Base-by-base conservation (phyloP, 108 stramenopile genomes). In the Cylindrotheca fusiformis region DNA sequence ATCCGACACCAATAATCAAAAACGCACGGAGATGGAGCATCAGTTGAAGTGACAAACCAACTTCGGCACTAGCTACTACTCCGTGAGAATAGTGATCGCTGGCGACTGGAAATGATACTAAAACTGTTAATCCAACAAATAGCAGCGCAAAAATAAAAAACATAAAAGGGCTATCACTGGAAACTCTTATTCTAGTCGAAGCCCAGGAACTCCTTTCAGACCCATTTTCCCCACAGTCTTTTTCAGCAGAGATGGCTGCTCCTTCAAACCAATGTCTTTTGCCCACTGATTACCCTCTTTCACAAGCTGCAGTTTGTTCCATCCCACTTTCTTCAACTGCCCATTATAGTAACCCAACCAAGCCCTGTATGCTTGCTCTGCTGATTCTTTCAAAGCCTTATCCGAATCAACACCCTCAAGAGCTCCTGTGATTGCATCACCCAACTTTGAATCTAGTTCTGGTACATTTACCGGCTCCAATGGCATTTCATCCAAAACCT, bases 201-300 rank as follows among this genome's bases (percentile, higher is more conserved):
- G 33, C 2, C 87, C 87, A 17, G 75, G 84, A 28, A 75, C 76
- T 36, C 85, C 90, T 60, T 83, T 82, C 25, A 95, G 67, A 12
- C 87, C 88, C 94, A 95, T 95, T 65, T 95, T 95, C 17, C 91
- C 90, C 0, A 93, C 71, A 0, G 91, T 93, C 60, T 71, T 87
- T 56, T 81, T 84, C 71, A 82, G 67, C 20, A 95, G 58, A 18
- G 53, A 60, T 8, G 94, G 94, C 45, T 82, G 64, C 48, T 87
- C 78, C 21, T 46, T 45, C 44, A 88, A 65, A n/a, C 88, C 88
- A 28, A 74, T 48, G 28, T 62, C 59, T 6, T 33, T 29, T 0
- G 78, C 69, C 56, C 60, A 90, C 48, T 52, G 48, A 73, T 90
- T 87, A 17, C 78, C 82, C 51, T 64, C 60, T 25, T 56, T 52